These are phyloP conservation scores for Dactylonectria macrodidyma DNA, from an alignment of 2,329 filamentous ascomycete genomes.

Conservation along the genomic window DNA sequence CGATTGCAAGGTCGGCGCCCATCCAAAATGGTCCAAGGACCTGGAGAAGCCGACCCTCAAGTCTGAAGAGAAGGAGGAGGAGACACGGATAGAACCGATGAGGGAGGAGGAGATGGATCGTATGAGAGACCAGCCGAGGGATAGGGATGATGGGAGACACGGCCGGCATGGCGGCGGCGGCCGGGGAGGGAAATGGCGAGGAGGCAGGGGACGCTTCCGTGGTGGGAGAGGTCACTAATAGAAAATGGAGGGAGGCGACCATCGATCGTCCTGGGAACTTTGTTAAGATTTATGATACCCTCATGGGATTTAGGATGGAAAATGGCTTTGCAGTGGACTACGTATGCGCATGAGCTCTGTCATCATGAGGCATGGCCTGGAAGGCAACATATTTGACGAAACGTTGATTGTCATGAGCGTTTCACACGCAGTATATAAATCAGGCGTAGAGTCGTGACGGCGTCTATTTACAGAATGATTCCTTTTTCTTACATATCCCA, in stretches of 20 bases:
- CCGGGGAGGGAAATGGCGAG: constrained; percentile 57
- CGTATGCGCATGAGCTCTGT: constrained; percentile 8
- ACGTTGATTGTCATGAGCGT: constrained; percentile 11
- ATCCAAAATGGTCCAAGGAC: constrained; percentile 85
- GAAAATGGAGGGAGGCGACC: not conserved
- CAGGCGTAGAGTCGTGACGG: constrained; percentile 48
- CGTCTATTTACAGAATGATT: constrained; percentile 49
- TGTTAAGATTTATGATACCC: constrained; percentile 29
- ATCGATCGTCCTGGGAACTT: constrained; percentile 12
- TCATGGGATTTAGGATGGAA: constrained; percentile 19
- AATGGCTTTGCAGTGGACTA: constrained; percentile 13
- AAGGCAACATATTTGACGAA: not conserved
- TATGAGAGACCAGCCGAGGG: constrained; percentile 53
- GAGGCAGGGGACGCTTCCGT: constrained; percentile 54
- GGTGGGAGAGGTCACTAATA: constrained; percentile 52
- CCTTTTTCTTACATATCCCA: constrained; percentile 44
- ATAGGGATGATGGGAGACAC: constrained; percentile 52
- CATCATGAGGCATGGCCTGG: not conserved
- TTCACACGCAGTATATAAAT: constrained; percentile 37
- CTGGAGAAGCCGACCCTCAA: constrained; percentile 83
- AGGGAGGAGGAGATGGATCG: constrained; percentile 57
- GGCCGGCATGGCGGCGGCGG: constrained; percentile 54
- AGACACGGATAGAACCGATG: constrained; percentile 49
- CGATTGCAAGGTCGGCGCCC: constrained; percentile 83
- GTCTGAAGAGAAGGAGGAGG: constrained; percentile 72